Conservation (phyloP, 148 eudicot species). For the Heliamphora exappendiculata region DNA sequence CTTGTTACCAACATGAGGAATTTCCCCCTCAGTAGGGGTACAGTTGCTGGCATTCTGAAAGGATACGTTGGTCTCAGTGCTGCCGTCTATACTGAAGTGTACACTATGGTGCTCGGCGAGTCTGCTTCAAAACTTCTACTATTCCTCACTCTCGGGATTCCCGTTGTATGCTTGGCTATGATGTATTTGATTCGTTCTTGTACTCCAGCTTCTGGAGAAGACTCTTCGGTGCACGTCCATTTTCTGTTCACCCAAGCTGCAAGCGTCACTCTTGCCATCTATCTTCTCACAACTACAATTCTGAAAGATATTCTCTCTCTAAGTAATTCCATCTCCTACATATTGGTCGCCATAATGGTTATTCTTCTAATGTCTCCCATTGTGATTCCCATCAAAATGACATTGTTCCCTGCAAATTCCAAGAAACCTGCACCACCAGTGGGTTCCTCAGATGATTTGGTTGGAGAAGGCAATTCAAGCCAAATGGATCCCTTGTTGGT, state of each 20-base stretch:
- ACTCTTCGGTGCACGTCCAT: conserved; percentile 53
- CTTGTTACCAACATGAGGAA: conserved; percentile 91
- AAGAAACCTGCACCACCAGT: conserved; percentile 21
- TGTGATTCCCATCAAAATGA: conserved; percentile 84
- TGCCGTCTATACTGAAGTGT: conserved; percentile 71
- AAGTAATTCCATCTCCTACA: conserved; percentile 38
- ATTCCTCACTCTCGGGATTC: conserved; percentile 64
- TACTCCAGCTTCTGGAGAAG: conserved; percentile 68
- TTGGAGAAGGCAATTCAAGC: conserved; percentile 20
- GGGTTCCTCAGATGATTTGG: conserved; percentile 37
- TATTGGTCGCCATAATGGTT: conserved; percentile 56
- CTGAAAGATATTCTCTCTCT: conserved; percentile 31
- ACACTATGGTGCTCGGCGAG: conserved; percentile 41
- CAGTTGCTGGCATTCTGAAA: conserved; percentile 85
- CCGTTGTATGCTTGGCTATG: conserved; percentile 51
- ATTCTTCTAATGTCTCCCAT: conserved; percentile 73
- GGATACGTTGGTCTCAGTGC: conserved; percentile 86
- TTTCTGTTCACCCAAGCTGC: conserved; percentile 75
- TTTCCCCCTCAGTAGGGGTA: conserved; percentile 89
- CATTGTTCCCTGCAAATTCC: conserved; percentile 48
- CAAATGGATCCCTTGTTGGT: conserved; percentile 32
- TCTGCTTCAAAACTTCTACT: conserved; percentile 56
- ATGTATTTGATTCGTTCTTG: conserved; percentile 81
- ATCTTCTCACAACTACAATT: conserved; percentile 58
- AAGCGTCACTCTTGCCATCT: conserved; percentile 55